A percentile compares a stretch with the other conserved stretches of the same genome.
phyloP scores from a whole-genome alignment of 192 early-diverging fungal genomes.

The Gigaspora rosea region DNA sequence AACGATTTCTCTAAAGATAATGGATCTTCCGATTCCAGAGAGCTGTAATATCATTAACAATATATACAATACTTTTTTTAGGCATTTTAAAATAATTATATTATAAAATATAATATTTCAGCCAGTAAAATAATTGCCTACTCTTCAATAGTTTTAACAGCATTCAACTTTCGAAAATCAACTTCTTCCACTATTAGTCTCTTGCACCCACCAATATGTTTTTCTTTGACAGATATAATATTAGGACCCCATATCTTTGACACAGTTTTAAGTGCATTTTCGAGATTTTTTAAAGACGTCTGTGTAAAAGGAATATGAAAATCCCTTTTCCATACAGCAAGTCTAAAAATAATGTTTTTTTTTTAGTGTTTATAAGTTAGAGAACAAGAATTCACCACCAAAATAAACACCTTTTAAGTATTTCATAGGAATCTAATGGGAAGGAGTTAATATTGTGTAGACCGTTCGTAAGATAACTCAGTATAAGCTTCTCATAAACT shows the following conservation, averaged over 20 bases:
- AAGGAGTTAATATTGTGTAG: background rate
- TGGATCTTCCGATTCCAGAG: slow-evolving; percentile 7
- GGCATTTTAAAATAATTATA: background rate
- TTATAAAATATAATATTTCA: background rate
- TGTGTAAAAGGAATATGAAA: slow-evolving; percentile 9
- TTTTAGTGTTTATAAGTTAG: background rate
- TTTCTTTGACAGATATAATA: slow-evolving; percentile 22
- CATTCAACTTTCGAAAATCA: slow-evolving; percentile 20
- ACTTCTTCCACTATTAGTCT: slow-evolving; percentile 22
- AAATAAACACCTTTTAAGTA: slow-evolving; percentile 16
- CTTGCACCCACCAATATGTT: background rate
- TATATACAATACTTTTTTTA: background rate
- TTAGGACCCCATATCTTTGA: slow-evolving; percentile 34
- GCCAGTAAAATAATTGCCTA: background rate
- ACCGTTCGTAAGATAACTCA: slow-evolving; percentile 21
- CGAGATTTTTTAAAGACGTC: slow-evolving; percentile 20
- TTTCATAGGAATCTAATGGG: slow-evolving; percentile 5
- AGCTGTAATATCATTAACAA: background rate
- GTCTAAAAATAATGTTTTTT: background rate
- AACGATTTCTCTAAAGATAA: slow-evolving; percentile 3
- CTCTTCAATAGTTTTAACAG: slow-evolving; percentile 24
- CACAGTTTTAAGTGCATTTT: slow-evolving; percentile 18
- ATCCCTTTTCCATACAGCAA: slow-evolving; percentile 4
- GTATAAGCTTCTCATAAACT: slow-evolving; percentile 1
- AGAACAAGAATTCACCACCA: background rate